A percentile compares a stretch with the other conserved stretches of the same genome.
Conservation (phyloP, 345 rosid genomes). For the Acer saccharum region DNA sequence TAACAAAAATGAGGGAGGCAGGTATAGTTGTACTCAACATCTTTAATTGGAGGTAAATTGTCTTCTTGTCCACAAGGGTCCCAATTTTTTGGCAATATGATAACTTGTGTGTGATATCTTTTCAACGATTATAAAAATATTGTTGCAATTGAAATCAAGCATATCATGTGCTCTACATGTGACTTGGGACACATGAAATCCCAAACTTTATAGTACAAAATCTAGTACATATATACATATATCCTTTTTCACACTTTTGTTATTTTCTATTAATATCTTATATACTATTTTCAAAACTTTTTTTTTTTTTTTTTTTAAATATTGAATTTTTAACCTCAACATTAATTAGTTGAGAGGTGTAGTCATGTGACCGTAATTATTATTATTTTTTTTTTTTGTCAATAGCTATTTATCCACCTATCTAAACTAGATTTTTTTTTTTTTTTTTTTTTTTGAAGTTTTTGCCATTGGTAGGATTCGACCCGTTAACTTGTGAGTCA, state of each 20-base stretch:
- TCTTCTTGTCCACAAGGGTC: conserved; percentile 15
- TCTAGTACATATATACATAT: conserved; percentile 4
- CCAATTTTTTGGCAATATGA: conserved; percentile 13
- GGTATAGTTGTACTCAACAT: conserved; percentile 3
- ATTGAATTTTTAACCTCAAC: background rate
- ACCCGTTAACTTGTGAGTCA: no score
- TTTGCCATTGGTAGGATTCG: no score
- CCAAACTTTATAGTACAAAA: conserved; percentile 14
- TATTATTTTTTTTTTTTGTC: no score
- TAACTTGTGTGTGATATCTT: background rate
- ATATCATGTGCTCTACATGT: conserved; percentile 37
- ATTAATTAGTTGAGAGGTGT: no score
- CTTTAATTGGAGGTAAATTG: conserved; percentile 16
- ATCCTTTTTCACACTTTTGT: background rate
- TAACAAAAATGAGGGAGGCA: background rate
- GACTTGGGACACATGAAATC: conserved; percentile 28
- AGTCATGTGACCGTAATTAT: background rate
- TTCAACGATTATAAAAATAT: conserved; percentile 8
- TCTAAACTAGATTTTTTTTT: no score
- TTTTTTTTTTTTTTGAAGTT: no score
- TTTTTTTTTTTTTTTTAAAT: no score
- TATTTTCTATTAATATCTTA: background rate
- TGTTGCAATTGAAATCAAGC: conserved; percentile 24
- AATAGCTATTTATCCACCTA: no score
- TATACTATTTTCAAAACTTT: no score